A percentile compares a stretch with the other conserved stretches of the same genome.
Conservation (phyloP, 768 basidiomycete genomes). For the Amanita jacksonii region DNA sequence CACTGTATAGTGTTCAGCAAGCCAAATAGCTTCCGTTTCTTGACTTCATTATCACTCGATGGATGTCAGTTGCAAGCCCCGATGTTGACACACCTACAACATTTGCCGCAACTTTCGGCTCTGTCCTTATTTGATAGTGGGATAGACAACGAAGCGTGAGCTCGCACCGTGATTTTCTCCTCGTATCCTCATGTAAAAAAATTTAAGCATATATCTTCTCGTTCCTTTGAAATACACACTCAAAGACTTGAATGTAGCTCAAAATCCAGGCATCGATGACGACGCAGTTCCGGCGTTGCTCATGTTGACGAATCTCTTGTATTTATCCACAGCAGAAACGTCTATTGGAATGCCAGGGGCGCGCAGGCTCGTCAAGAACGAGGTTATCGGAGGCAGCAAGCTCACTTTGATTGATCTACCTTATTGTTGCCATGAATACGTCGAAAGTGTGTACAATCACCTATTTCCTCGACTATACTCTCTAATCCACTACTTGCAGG, state of each 20-base stretch:
- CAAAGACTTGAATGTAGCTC: slow-evolving; percentile 38
- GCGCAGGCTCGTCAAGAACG: slow-evolving; percentile 25
- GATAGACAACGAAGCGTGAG: slow-evolving; percentile 44
- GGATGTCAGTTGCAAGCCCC: slow-evolving; percentile 34
- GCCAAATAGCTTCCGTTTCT: slow-evolving; percentile 40
- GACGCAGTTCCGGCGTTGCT: slow-evolving; percentile 47
- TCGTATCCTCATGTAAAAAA: no score
- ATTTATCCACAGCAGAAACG: slow-evolving; percentile 46
- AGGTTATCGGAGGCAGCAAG: neutral
- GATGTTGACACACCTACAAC: slow-evolving; percentile 42
- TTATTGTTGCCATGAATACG: slow-evolving; percentile 38
- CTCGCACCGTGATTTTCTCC: slow-evolving; percentile 3
- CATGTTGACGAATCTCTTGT: slow-evolving; percentile 35
- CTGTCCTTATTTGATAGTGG: slow-evolving; percentile 29
- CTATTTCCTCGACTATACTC: neutral
- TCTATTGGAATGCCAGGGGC: slow-evolving; percentile 48
- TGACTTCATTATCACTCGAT: slow-evolving; percentile 42
- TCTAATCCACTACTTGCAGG: slow-evolving; percentile 22
- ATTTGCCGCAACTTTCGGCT: slow-evolving; percentile 38
- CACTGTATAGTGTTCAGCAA: slow-evolving; percentile 36
- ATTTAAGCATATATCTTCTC: slow-evolving; percentile 44
- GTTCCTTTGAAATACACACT: slow-evolving; percentile 46
- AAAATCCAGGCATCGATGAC: slow-evolving; percentile 45
- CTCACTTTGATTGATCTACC: slow-evolving; percentile 37
- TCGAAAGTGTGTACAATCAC: slow-evolving; percentile 33